Evolutionary conservation across 345 rosid species (phyloP).

Genomic region (Salix purpurea): DNA sequence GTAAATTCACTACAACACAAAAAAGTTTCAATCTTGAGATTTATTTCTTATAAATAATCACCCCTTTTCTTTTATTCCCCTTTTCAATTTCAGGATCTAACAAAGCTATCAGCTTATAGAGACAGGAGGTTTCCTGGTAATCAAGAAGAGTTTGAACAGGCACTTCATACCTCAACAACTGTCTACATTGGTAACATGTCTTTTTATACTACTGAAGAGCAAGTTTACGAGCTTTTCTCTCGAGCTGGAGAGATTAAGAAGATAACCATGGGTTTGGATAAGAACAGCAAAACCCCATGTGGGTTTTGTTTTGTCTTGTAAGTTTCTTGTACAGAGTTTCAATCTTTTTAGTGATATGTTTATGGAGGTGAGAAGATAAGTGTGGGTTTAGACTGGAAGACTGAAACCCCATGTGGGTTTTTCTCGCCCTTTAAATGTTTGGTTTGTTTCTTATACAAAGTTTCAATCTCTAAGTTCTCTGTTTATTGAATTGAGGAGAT

Average conservation of each 20-base stretch:
- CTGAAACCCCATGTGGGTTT: constrained; percentile 92
- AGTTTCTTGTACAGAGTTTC: neutral
- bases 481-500: neutral
- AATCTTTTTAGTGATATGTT: neutral
- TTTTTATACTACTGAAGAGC: constrained; percentile 95
- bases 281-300: constrained; percentile 93
- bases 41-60: neutral
- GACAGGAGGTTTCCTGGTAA: constrained; percentile 78
- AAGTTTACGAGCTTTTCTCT: constrained; percentile 90
- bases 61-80: neutral
- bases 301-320: constrained; percentile 93
- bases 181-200: constrained; percentile 92
- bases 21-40: neutral
- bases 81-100: constrained; percentile 48
- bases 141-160: constrained; percentile 85
- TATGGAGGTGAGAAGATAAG: constrained; percentile 86
- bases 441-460: neutral
- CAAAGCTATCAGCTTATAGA: constrained; percentile 79
- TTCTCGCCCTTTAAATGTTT: constrained; percentile 49
- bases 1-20: constrained; percentile 26
- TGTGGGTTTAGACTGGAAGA: constrained; percentile 94
- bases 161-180: constrained; percentile 61
- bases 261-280: constrained; percentile 96
- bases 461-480: neutral
- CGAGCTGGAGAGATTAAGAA: constrained; percentile 94